Conservation (phyloP, 768 basidiomycete genomes). For the Russula olivacea region DNA sequence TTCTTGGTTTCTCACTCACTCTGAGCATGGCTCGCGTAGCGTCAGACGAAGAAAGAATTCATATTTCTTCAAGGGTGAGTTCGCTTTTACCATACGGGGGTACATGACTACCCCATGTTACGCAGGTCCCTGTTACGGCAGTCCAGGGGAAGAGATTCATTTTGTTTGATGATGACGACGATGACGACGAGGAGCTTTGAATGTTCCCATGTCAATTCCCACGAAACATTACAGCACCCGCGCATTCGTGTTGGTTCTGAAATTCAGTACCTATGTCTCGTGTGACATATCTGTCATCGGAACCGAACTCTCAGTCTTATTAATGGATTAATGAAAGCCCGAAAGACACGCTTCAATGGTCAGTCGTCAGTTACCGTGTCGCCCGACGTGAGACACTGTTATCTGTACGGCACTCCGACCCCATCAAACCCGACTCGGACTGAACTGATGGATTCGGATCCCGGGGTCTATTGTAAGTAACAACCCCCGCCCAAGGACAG, state of each 20-base stretch:
- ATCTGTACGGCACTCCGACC: background rate
- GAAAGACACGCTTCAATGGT: background rate
- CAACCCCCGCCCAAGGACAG: background rate
- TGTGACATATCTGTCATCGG: background rate
- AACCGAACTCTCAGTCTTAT: background rate
- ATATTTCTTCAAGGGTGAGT: slow-evolving; percentile 3
- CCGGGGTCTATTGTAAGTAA: background rate
- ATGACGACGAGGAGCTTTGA: slow-evolving; percentile 26
- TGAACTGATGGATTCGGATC: background rate
- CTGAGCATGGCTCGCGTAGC: background rate
- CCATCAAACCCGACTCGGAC: background rate
- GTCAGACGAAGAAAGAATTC: background rate
- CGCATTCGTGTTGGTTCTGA: background rate
- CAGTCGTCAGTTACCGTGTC: too few relatives aligned
- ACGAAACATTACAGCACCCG: too few relatives aligned
- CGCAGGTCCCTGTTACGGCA: slow-evolving; percentile 14
- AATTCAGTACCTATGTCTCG: background rate
- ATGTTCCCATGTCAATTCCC: slow-evolving; percentile 1
- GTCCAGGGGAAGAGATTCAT: slow-evolving; percentile 31
- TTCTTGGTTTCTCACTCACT: background rate
- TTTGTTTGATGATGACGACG: slow-evolving; percentile 30
- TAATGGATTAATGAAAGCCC: background rate
- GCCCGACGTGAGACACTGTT: background rate
- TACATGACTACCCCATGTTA: background rate
- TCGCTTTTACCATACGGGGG: background rate